Evolutionary conservation across 2,329 filamentous ascomycete genomes (phyloP).

Genomic region (Trichoderma breve): DNA sequence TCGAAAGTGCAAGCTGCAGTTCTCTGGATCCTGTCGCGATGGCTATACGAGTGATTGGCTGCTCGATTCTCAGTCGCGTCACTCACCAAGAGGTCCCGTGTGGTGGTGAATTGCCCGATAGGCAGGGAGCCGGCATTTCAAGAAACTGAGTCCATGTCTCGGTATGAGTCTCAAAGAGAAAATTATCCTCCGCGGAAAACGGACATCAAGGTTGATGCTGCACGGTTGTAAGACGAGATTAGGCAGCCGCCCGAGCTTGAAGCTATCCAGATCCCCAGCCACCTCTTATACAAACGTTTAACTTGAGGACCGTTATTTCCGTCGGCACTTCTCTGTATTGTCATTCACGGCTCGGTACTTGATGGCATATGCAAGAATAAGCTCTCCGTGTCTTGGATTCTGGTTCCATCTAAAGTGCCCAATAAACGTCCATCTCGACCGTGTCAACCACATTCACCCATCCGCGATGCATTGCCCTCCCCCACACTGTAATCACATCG

Average conservation of each 20-base stretch:
- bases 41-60: not conserved
- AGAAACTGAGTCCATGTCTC: not conserved
- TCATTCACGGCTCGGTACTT: not conserved
- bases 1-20: not conserved
- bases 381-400: not conserved
- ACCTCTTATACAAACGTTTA: not conserved
- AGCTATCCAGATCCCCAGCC: not conserved
- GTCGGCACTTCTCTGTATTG: not conserved
- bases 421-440: slow-evolving; percentile 57
- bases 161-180: not conserved
- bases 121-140: not conserved
- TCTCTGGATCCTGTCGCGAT: not conserved
- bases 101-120: not conserved
- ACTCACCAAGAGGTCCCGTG: not conserved
- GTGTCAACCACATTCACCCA: slow-evolving; percentile 54
- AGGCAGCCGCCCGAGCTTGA: not conserved
- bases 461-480: slow-evolving; percentile 51
- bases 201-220: too few species aligned
- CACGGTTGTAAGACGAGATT: not conserved
- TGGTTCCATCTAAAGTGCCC: slow-evolving; percentile 43
- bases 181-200: not conserved
- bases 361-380: not conserved
- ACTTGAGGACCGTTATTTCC: not conserved
- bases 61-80: not conserved
- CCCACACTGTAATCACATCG: slow-evolving; percentile 62